phyloP scores from a whole-genome alignment of 1,139 yeast genomes.

The Saccharomyces hybrid region DNA sequence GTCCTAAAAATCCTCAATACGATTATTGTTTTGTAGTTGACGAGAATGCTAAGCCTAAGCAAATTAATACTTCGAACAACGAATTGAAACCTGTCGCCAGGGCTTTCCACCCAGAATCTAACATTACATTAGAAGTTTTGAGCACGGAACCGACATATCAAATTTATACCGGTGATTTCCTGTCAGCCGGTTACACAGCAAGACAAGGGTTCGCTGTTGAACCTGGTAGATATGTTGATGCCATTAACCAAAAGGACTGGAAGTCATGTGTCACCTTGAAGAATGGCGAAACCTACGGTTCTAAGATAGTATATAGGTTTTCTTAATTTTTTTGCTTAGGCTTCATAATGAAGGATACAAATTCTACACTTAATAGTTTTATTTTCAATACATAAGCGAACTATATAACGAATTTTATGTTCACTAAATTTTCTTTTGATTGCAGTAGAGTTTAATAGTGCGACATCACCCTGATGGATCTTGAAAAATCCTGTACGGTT shows the following conservation, averaged over 20 bases:
- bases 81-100: slow-evolving; percentile 37
- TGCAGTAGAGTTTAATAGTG: no score
- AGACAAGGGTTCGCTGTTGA: slow-evolving; percentile 61
- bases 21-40: slow-evolving; percentile 52
- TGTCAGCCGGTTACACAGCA: slow-evolving; percentile 34
- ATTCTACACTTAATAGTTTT: not conserved
- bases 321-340: slow-evolving; percentile 3
- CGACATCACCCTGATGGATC: no score
- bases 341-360: no score
- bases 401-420: not conserved
- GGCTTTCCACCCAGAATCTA: slow-evolving; percentile 44
- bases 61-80: slow-evolving; percentile 33
- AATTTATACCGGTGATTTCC: slow-evolving; percentile 55
- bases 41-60: slow-evolving; percentile 36
- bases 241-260: slow-evolving; percentile 46
- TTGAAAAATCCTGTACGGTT: not conserved
- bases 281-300: slow-evolving; percentile 50
- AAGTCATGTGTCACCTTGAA: slow-evolving; percentile 43
- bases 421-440: no score
- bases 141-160: slow-evolving; percentile 68
- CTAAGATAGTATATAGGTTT: slow-evolving; percentile 38
- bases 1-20: slow-evolving; percentile 29
- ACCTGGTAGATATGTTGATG: slow-evolving; percentile 54
- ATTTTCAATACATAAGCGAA: not conserved
- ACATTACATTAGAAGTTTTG: slow-evolving; percentile 38